Evolutionary conservation across 768 basidiomycete species (phyloP), one percentile per base, ranked within the genome.

Genomic region (Roridomyces roridus): DNA sequence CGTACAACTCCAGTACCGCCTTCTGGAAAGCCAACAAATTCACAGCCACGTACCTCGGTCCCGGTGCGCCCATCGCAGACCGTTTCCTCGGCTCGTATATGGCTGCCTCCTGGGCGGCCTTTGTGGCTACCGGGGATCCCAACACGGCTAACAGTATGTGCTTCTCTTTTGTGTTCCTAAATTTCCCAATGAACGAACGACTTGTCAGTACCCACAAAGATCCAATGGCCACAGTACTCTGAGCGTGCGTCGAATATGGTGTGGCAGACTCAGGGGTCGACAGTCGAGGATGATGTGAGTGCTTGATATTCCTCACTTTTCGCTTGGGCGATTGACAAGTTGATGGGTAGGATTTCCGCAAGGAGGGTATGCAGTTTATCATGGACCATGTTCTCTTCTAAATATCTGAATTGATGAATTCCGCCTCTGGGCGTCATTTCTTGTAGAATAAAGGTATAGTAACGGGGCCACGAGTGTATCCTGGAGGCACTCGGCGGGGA

Each of bases 1-100:
- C n/a, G n/a, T n/a, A n/a, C n/a, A n/a, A n/a, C n/a, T 21, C 6
- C 35, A 63, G 61, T 28, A 55, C 53, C 28, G 53, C 15, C 21
- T 63, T 63, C 52, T 63, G 61, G 61, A 5, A 58, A 4, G 49
- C 46, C 1, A 63, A 63, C 11, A 56, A 59, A 49, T 63, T 63
- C 17, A 48, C 61, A 28, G 44, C 57, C 26, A 63, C 61, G 2
- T 63, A 59, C 41, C 46, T 63, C 9, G 61, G 57, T 1, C 41
- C 52, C 3, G 25, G 43, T 0, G 61, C 61, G 4, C 61, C 61
- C 3, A 59, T 63, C 6, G 61, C 23, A 21, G 57, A 63, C 39
- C 57, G 61, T 12, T 63, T 63, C 49, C 49, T 63, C 4, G 61
- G 61, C 0, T 45, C 35, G 18, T 55, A 55, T 41, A 58, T 63